Conservation (phyloP, 495 filamentous ascomycete genomes). For the Aspergillus diversus region DNA sequence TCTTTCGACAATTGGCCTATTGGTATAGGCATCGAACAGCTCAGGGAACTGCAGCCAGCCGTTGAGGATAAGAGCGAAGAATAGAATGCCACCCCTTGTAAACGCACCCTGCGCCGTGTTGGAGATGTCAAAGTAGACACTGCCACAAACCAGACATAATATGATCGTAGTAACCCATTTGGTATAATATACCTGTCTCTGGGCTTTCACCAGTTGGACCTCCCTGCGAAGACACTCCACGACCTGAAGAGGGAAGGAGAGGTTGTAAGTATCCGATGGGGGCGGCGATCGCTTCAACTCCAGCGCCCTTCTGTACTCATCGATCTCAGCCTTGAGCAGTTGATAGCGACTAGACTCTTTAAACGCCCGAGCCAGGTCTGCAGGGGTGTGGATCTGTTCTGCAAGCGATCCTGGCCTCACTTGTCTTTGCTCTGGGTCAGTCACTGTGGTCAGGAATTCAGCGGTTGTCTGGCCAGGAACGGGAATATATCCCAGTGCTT, state of each 20-base stretch:
- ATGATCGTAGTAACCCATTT: slow-evolving; percentile 13
- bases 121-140: slow-evolving; percentile 22
- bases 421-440: slow-evolving; percentile 65
- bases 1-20: slow-evolving; percentile 57
- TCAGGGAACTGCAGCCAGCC: slow-evolving; percentile 72
- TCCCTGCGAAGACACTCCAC: slow-evolving; percentile 5
- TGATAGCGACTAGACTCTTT: slow-evolving; percentile 5
- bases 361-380: slow-evolving; percentile 3
- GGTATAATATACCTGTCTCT: slow-evolving; percentile 9
- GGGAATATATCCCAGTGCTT: slow-evolving; percentile 64
- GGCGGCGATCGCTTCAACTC: not conserved
- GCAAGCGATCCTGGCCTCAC: slow-evolving; percentile 54
- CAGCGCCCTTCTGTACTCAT: not conserved
- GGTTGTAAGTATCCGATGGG: slow-evolving; percentile 1
- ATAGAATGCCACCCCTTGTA: slow-evolving; percentile 56
- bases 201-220: slow-evolving; percentile 6
- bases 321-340: slow-evolving; percentile 31
- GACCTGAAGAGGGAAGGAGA: not conserved
- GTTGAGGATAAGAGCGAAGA: slow-evolving; percentile 75
- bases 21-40: slow-evolving; percentile 66
- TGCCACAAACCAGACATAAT: slow-evolving; percentile 6
- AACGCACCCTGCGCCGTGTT: slow-evolving; percentile 41
- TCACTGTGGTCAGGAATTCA: slow-evolving; percentile 70
- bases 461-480: slow-evolving; percentile 67
- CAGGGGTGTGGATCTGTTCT: not conserved